These are phyloP conservation scores for Hamigera avellanea DNA, from an alignment of 495 filamentous ascomycete species.

Conservation along the genomic window DNA sequence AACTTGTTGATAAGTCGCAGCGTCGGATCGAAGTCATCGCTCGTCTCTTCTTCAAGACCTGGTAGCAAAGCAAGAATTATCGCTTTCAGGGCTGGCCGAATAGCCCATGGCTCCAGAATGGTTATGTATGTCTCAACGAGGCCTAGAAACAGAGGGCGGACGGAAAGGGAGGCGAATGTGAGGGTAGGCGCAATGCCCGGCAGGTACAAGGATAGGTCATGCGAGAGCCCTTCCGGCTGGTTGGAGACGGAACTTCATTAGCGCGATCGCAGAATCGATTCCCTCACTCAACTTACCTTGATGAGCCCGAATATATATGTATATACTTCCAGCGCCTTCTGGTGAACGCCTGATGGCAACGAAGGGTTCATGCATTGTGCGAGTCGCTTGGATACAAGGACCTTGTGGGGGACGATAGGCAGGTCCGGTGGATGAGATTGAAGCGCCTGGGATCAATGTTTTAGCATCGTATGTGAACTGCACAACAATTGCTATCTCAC, in stretches of 20 bases:
- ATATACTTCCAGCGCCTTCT: conserved; percentile 93
- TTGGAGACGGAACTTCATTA: conserved; percentile 5
- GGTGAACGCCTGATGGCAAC: conserved; percentile 94
- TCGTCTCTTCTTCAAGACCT: conserved; percentile 88
- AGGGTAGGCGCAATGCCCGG: conserved; percentile 80
- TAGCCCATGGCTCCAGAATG: conserved; percentile 49
- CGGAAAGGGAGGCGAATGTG: conserved; percentile 84
- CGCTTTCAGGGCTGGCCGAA: conserved; percentile 82
- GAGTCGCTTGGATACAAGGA: conserved; percentile 74
- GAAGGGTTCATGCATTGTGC: conserved; percentile 92
- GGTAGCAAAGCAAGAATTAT: conserved; percentile 78
- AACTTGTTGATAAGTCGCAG: conserved; percentile 67
- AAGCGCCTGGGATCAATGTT: conserved; percentile 50
- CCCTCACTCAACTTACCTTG: conserved; percentile 14
- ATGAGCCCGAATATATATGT: conserved; percentile 60
- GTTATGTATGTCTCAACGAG: conserved; percentile 74
- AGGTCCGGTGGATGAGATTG: conserved; percentile 70
- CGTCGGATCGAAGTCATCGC: conserved; percentile 91
- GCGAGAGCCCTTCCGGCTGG: conserved; percentile 57
- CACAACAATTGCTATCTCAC: conserved; percentile 29
- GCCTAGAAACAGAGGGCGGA: conserved; percentile 71
- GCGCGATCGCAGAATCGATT: neutral
- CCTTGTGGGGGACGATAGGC: conserved; percentile 69
- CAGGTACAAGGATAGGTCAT: conserved; percentile 76
- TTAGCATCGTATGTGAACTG: neutral